Percentiles rank a stretch among this genome's conserved stretches.
phyloP scores from a whole-genome alignment of 164 flowering plant species.

The Saururus chinensis region DNA sequence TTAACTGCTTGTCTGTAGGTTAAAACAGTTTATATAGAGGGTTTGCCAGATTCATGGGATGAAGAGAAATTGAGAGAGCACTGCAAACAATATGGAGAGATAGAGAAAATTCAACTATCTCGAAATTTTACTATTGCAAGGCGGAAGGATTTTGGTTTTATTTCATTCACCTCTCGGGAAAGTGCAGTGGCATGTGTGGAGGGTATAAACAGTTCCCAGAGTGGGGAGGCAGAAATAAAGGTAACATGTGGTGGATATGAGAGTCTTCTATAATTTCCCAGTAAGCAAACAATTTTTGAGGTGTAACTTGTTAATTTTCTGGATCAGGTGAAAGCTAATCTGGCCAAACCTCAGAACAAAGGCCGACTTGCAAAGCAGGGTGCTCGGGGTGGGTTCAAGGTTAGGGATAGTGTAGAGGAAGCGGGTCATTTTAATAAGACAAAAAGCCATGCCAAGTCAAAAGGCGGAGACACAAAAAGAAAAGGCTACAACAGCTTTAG shows the following conservation, averaged over 20 bases:
- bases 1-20: conserved; percentile 29
- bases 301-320: neutral
- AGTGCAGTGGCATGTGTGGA: conserved; percentile 87
- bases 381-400: conserved; percentile 28
- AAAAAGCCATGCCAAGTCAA: conserved; percentile 12
- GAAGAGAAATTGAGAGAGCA: conserved; percentile 66
- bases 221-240: conserved; percentile 83
- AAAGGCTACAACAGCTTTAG: conserved; percentile 12
- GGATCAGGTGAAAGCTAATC: conserved; percentile 29
- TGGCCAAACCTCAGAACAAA: conserved; percentile 29
- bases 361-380: conserved; percentile 26
- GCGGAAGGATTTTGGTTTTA: conserved; percentile 92
- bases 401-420: conserved; percentile 16
- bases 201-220: conserved; percentile 71
- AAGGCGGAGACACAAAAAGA: conserved; percentile 13
- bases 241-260: conserved; percentile 16
- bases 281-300: neutral
- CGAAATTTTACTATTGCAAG: conserved; percentile 92
- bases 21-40: conserved; percentile 83
- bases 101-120: conserved; percentile 90
- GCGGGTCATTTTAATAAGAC: conserved; percentile 14
- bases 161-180: conserved; percentile 81
- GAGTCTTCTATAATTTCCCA: neutral
- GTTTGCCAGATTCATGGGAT: conserved; percentile 88
- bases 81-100: conserved; percentile 62